Evolutionary conservation across 139 green algal species (phyloP).

Genomic region (Coelastrella sp.): DNA sequence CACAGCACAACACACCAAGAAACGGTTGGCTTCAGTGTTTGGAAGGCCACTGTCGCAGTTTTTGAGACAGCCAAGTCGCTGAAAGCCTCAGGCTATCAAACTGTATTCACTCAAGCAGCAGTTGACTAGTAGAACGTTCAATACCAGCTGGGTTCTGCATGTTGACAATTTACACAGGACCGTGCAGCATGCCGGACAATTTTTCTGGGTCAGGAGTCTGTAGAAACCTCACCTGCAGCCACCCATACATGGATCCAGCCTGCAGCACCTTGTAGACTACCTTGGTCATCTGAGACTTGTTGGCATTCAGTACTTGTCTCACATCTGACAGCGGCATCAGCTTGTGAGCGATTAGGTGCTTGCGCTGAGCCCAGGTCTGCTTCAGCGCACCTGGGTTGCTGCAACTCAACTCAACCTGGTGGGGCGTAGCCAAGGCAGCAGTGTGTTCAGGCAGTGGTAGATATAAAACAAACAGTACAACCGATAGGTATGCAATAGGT

Average conservation of each 20-base stretch:
- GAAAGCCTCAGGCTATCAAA: too few species aligned
- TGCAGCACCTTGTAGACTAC: slow-evolving; percentile 23
- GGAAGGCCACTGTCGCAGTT: too few species aligned
- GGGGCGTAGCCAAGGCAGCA: not conserved
- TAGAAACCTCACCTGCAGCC: not conserved
- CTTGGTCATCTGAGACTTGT: slow-evolving; percentile 2
- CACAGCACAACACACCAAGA: not conserved
- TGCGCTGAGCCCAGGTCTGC: not conserved
- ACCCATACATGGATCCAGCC: not conserved
- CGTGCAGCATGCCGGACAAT: too few species aligned
- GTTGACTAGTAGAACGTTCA: too few species aligned
- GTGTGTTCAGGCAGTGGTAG: not conserved
- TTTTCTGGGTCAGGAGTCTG: not conserved
- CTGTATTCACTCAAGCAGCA: too few species aligned
- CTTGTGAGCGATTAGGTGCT: not conserved
- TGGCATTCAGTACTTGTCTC: not conserved
- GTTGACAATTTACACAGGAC: too few species aligned
- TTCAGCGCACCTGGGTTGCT: not conserved
- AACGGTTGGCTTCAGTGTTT: not conserved
- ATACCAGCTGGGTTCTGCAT: too few species aligned
- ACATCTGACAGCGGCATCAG: not conserved
- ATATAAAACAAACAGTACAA: too few species aligned
- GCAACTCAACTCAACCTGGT: slow-evolving; percentile 37
- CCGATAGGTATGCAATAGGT: too few species aligned
- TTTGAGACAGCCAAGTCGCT: too few species aligned